phyloP scores from a whole-genome alignment of 768 basidiomycete species.

The Symmetrospora coprosmae region DNA sequence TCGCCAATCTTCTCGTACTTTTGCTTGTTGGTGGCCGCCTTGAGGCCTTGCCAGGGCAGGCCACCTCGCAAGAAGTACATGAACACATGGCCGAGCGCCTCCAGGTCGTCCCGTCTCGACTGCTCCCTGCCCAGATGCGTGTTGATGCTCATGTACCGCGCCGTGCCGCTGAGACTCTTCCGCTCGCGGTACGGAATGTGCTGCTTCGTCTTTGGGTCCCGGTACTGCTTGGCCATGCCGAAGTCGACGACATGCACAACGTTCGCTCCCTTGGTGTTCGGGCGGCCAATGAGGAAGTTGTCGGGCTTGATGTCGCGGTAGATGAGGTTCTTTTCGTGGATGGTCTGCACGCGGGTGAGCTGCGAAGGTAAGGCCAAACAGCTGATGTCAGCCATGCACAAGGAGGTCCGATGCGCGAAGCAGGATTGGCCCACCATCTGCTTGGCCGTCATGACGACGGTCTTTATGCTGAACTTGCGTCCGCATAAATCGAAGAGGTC shows the following conservation, averaged over 20 bases:
- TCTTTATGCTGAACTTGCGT: constrained; percentile 93
- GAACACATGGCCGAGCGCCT: constrained; percentile 98
- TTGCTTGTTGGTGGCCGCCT: constrained; percentile 99
- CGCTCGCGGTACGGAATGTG: constrained; percentile 98
- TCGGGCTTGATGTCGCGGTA: constrained; percentile 99
- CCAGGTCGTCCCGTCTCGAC: constrained; percentile 89
- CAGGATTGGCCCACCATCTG: constrained; percentile 65
- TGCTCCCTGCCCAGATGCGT: constrained; percentile 80
- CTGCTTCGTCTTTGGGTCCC: constrained; percentile 97
- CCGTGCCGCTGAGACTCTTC: constrained; percentile 91
- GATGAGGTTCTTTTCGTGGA: constrained; percentile 98
- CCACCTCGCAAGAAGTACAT: constrained; percentile 98
- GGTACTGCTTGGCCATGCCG: constrained; percentile 99
- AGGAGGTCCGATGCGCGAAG: neutral
- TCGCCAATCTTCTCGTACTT: constrained; percentile 99
- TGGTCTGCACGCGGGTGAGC: constrained; percentile 90
- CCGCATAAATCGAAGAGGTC: constrained; percentile 99
- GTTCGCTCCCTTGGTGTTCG: constrained; percentile 78
- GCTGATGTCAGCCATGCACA: neutral
- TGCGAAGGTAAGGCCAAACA: constrained; percentile 39
- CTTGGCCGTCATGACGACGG: constrained; percentile 95
- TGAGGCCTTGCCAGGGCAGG: constrained; percentile 95
- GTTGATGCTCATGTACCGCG: constrained; percentile 99
- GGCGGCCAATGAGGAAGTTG: constrained; percentile 92
- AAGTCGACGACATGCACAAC: constrained; percentile 62